phyloP scores from a whole-genome alignment of 2,329 filamentous ascomycete genomes.

The Diaporthe nobilis region DNA sequence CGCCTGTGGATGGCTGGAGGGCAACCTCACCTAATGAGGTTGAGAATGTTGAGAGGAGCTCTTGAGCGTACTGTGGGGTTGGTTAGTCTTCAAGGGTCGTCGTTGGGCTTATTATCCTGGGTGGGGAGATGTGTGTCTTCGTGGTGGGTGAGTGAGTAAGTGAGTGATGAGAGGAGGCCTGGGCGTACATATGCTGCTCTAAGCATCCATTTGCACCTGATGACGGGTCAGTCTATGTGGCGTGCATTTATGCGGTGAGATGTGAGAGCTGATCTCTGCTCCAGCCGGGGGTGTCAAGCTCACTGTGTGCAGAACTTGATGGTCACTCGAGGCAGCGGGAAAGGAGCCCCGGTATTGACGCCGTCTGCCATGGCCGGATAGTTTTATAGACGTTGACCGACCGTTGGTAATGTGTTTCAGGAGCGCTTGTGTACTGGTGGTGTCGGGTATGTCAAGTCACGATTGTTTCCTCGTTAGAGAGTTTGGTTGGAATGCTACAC shows the following conservation, averaged over 20 bases:
- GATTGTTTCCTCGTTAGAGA: background rate
- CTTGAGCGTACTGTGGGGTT: conserved; percentile 84
- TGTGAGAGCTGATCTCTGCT: too few species aligned
- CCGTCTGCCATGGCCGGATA: conserved; percentile 44
- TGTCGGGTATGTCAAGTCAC: background rate
- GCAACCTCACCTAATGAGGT: conserved; percentile 88
- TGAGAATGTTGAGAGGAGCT: conserved; percentile 93
- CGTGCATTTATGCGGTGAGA: background rate
- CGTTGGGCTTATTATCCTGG: background rate
- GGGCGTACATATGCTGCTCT: conserved; percentile 82
- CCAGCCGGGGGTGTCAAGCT: background rate
- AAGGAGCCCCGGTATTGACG: conserved; percentile 43
- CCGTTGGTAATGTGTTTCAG: background rate
- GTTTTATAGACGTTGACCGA: conserved; percentile 22
- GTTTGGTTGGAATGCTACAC: background rate
- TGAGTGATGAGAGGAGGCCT: conserved; percentile 45
- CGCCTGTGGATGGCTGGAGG: conserved; percentile 87
- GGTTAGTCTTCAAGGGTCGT: background rate
- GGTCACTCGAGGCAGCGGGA: conserved; percentile 78
- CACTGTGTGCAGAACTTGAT: conserved; percentile 87
- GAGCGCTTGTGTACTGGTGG: background rate
- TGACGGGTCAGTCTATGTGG: background rate
- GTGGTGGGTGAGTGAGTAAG: background rate
- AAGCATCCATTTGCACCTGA: conserved; percentile 91
- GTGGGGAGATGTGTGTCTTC: background rate